Conservation (phyloP, 140 eudicot species). For the Anethum foeniculum region DNA sequence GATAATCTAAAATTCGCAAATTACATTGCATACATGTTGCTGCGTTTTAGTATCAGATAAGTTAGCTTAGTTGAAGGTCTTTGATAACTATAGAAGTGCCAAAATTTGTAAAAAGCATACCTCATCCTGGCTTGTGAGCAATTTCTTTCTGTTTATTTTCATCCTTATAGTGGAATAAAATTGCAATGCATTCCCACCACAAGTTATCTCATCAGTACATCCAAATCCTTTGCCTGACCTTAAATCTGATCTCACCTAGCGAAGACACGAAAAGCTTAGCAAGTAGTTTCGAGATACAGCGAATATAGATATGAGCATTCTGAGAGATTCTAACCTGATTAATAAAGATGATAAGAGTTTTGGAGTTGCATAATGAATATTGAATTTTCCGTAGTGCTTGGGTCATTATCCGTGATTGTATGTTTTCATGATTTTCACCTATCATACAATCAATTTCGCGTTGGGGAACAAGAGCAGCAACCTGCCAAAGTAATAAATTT, state of each 20-base stretch:
- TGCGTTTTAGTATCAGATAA: background rate
- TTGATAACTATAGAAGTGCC: background rate
- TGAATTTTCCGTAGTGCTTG: slow-evolving; percentile 84
- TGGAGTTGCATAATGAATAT: slow-evolving; percentile 66
- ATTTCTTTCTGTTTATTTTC: slow-evolving; percentile 57
- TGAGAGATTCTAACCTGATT: slow-evolving; percentile 67
- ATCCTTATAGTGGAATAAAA: slow-evolving; percentile 86
- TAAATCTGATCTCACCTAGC: slow-evolving; percentile 59
- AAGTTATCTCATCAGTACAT: slow-evolving; percentile 56
- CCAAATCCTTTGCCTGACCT: slow-evolving; percentile 36
- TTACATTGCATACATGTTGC: background rate
- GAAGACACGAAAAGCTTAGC: slow-evolving; percentile 12
- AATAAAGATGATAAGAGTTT: slow-evolving; percentile 69
- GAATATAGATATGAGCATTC: background rate
- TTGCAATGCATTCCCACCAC: slow-evolving; percentile 95
- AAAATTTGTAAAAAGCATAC: slow-evolving; percentile 22
- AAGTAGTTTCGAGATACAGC: background rate
- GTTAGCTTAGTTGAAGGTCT: background rate
- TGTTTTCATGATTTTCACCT: slow-evolving; percentile 28
- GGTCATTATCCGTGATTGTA: slow-evolving; percentile 65
- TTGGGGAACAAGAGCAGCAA: slow-evolving; percentile 92
- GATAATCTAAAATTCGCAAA: background rate
- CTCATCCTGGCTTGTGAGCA: slow-evolving; percentile 67
- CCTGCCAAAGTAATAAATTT: slow-evolving; percentile 42
- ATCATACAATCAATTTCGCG: slow-evolving; percentile 47